A percentile compares a stretch with the other conserved stretches of the same genome.
These are phyloP conservation scores for Tylopilus rubrobrunneus DNA, from an alignment of 768 basidiomycete species.

Conservation along the genomic window DNA sequence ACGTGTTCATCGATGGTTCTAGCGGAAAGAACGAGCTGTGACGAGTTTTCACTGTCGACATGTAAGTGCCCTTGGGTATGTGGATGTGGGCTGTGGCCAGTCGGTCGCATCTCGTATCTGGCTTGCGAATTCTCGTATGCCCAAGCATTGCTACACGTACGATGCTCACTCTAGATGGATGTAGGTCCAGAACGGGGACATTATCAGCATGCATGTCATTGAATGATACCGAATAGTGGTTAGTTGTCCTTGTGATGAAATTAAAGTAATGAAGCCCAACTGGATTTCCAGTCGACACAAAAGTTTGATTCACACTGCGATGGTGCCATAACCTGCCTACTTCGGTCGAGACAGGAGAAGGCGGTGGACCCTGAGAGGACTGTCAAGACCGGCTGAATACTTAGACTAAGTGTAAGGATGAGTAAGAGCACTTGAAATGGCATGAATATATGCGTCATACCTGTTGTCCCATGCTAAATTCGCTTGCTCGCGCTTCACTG, in stretches of 20 bases:
- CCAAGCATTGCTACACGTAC: no score
- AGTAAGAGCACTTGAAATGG: not conserved
- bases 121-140: no score
- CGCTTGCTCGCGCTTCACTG: constrained; percentile 47
- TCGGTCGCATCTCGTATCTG: no score
- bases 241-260: constrained; percentile 23
- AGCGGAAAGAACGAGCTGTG: no score
- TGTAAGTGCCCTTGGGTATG: no score
- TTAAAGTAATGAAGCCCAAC: constrained; percentile 8
- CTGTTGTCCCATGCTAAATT: constrained; percentile 63
- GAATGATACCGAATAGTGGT: not conserved
- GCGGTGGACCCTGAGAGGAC: constrained; percentile 52
- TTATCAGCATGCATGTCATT: constrained; percentile 5
- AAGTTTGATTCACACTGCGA: not conserved
- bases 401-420: constrained; percentile 29
- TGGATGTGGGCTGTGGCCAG: no score
- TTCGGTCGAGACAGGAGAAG: constrained; percentile 58
- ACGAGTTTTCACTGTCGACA: no score
- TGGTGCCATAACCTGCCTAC: not conserved
- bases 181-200: not conserved
- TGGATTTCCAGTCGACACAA: not conserved
- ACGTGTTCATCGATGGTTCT: no score
- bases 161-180: not conserved
- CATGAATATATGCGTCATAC: constrained; percentile 15
- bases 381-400: constrained; percentile 47